phyloP scores from a whole-genome alignment of 371 early-diverging fungal species.

The Mortierella sp. region DNA sequence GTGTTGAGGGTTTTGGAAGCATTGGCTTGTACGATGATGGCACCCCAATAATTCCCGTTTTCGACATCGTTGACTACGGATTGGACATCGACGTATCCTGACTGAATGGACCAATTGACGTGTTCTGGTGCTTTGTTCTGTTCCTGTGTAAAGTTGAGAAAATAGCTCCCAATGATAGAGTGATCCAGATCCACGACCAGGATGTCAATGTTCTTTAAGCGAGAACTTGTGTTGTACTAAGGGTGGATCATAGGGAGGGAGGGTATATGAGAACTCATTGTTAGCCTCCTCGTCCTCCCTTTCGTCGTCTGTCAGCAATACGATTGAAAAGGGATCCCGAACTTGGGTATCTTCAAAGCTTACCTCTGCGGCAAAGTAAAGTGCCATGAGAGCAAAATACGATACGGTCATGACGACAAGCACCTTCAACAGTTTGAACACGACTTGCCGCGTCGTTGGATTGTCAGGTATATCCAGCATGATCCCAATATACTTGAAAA shows the following conservation, averaged over 20 bases:
- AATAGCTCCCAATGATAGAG: constrained; percentile 38
- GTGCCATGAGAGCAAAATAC: constrained; percentile 43
- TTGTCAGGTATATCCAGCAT: constrained; percentile 29
- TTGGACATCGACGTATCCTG: constrained; percentile 17
- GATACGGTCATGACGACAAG: constrained; percentile 26
- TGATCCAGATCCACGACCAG: constrained; percentile 46
- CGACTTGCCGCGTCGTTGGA: constrained; percentile 12
- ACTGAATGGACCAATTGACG: constrained; percentile 35
- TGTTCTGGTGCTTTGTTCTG: constrained; percentile 13
- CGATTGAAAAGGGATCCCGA: too few species aligned
- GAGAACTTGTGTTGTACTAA: constrained; percentile 16
- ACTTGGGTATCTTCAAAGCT: too few species aligned
- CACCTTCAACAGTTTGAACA: constrained; percentile 20
- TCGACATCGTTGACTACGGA: constrained; percentile 29
- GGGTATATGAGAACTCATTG: too few species aligned
- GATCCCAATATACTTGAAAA: constrained; percentile 39
- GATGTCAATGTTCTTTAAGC: constrained; percentile 30
- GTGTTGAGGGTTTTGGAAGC: constrained; percentile 30
- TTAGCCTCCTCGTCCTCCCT: too few species aligned
- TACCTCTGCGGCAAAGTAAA: constrained; percentile 49
- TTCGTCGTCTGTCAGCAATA: too few species aligned
- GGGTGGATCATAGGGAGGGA: too few species aligned
- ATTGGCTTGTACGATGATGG: constrained; percentile 24
- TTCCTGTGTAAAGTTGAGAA: constrained; percentile 34
- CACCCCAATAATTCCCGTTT: constrained; percentile 38